These are phyloP conservation scores for Ophiocytium majus DNA, from an alignment of 352 stramenopile species.

Conservation along the genomic window DNA sequence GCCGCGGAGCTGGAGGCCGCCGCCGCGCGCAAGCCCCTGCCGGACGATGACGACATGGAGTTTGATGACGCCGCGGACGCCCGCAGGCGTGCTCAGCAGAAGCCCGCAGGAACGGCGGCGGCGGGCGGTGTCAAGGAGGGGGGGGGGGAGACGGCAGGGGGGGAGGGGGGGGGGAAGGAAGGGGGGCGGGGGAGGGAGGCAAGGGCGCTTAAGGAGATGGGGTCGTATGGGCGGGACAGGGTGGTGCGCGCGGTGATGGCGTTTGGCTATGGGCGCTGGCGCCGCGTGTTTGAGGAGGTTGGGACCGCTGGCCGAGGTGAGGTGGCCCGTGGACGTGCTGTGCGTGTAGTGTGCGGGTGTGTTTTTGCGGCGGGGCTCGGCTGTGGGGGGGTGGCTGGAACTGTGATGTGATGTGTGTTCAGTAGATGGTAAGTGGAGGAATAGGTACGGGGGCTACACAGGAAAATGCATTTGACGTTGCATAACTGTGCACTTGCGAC, in stretches of 20 bases:
- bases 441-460: no score
- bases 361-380: no score
- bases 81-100: neutral
- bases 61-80: neutral
- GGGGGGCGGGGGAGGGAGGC: neutral
- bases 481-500: no score
- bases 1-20: neutral
- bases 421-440: no score
- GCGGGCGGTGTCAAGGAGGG: neutral
- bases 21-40: neutral
- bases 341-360: no score
- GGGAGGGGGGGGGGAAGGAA: neutral
- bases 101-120: neutral
- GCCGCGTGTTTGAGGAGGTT: constrained; percentile 51
- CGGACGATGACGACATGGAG: neutral
- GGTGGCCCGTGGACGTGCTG: no score
- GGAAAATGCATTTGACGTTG: no score
- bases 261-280: constrained; percentile 59
- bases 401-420: no score
- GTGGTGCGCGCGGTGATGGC: constrained; percentile 50
- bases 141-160: neutral
- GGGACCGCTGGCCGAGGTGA: constrained; percentile 9
- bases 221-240: constrained; percentile 55
- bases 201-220: constrained; percentile 44
- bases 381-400: no score